phyloP scores from a whole-genome alignment of 768 basidiomycete species.

The Leccinum barrowsii region DNA sequence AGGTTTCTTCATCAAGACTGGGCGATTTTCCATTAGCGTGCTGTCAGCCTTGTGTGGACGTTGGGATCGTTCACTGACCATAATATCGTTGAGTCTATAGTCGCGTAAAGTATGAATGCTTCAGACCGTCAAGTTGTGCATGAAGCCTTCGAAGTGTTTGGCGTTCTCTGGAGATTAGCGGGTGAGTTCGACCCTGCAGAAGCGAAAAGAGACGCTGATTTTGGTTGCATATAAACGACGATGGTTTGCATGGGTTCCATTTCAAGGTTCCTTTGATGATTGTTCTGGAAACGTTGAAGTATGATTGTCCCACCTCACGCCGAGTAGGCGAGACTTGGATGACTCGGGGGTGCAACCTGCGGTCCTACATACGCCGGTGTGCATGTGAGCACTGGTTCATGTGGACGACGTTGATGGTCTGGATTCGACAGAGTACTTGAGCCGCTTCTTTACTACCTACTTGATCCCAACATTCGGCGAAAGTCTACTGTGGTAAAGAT shows the following conservation, averaged over 20 bases:
- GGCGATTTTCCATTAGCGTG: slow-evolving; percentile 71
- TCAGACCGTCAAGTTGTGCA: slow-evolving; percentile 43
- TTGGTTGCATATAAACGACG: slow-evolving; percentile 57
- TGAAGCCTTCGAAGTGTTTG: slow-evolving; percentile 82
- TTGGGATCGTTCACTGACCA: slow-evolving; percentile 52
- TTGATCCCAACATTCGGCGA: slow-evolving; percentile 66
- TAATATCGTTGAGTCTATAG: slow-evolving; percentile 72
- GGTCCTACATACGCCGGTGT: slow-evolving; percentile 80
- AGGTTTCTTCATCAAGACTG: slow-evolving; percentile 65
- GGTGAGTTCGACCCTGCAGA: slow-evolving; percentile 43
- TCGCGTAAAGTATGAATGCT: slow-evolving; percentile 69
- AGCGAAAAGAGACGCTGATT: slow-evolving; percentile 3
- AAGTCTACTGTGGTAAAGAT: slow-evolving; percentile 47
- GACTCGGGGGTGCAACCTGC: slow-evolving; percentile 70
- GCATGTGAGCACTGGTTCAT: background rate
- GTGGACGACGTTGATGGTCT: background rate
- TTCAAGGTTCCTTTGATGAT: slow-evolving; percentile 86
- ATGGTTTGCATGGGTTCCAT: slow-evolving; percentile 71
- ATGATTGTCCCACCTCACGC: slow-evolving; percentile 67
- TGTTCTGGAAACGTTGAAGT: slow-evolving; percentile 78
- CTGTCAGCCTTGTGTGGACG: slow-evolving; percentile 80
- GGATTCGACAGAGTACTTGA: slow-evolving; percentile 70
- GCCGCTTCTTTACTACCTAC: slow-evolving; percentile 74
- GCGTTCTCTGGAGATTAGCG: slow-evolving; percentile 86
- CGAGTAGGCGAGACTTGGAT: slow-evolving; percentile 96